Percentiles rank a stretch among this genome's conserved stretches.
These are phyloP conservation scores for Pneumocystis murina DNA, from an alignment of 1,139 yeast genomes.

Conservation along the genomic window DNA sequence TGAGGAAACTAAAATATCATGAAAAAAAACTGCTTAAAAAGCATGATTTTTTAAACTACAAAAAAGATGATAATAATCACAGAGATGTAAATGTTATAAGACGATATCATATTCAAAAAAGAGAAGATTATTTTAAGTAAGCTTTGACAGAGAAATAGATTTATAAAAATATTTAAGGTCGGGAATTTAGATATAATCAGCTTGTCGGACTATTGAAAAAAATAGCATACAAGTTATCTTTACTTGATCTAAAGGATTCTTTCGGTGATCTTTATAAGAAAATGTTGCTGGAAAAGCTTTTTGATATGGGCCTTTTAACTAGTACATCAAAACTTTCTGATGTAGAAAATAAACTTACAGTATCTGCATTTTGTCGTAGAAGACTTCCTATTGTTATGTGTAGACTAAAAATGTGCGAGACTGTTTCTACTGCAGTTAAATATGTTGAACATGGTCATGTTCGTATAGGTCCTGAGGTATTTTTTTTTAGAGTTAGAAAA, in stretches of 20 bases:
- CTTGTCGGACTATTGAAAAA: constrained; percentile 76
- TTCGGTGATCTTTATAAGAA: constrained; percentile 78
- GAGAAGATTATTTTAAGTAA: constrained; percentile 81
- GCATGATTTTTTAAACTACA: constrained; percentile 78
- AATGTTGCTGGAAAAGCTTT: constrained; percentile 67
- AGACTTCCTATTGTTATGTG: constrained; percentile 93
- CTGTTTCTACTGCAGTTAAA: constrained; percentile 73
- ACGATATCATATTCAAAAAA: constrained; percentile 78
- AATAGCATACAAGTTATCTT: constrained; percentile 68
- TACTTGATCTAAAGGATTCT: constrained; percentile 75
- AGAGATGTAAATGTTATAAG: constrained; percentile 92
- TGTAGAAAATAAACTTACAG: constrained; percentile 79
- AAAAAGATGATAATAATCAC: constrained; percentile 94
- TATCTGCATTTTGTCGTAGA: constrained; percentile 80
- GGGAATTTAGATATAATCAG: constrained; percentile 3
- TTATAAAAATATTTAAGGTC: not conserved
- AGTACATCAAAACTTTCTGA: constrained; percentile 85
- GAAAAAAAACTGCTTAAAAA: constrained; percentile 88
- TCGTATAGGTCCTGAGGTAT: constrained; percentile 74
- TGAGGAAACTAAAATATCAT: constrained; percentile 72
- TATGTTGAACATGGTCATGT: constrained; percentile 96
- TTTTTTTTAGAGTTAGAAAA: not conserved
- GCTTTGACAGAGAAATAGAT: not conserved
- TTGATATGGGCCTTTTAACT: constrained; percentile 72
- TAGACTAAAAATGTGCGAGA: constrained; percentile 85